Conservation (phyloP, 2,329 filamentous ascomycete genomes). For the Aspergillus cejpii region DNA sequence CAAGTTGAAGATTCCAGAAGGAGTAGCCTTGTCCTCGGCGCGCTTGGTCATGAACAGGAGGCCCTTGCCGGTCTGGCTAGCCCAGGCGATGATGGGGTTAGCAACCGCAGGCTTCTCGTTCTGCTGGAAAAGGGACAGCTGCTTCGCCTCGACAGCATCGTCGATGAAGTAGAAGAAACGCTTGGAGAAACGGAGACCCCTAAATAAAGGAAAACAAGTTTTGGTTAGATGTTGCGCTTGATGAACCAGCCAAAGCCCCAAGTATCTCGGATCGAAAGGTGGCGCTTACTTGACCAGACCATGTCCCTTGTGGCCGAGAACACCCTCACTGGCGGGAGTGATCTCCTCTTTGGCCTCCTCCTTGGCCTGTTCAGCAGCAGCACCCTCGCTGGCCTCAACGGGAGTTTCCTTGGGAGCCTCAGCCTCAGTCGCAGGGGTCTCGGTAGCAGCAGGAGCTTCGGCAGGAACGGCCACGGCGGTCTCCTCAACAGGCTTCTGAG, state of each 20-base stretch:
- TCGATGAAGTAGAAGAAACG: slow-evolving; percentile 84
- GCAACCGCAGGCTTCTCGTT: slow-evolving; percentile 77
- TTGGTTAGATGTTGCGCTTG: background rate
- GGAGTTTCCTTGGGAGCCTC: slow-evolving; percentile 32
- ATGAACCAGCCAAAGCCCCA: background rate
- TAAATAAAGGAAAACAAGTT: slow-evolving; percentile 38
- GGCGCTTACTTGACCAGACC: slow-evolving; percentile 77
- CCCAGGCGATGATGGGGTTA: slow-evolving; percentile 80
- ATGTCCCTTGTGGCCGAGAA: slow-evolving; percentile 82
- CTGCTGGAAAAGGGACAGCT: slow-evolving; percentile 70
- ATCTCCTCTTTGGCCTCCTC: slow-evolving; percentile 40
- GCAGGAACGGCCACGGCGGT: slow-evolving; percentile 39
- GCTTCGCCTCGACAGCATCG: slow-evolving; percentile 66
- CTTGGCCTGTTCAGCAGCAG: slow-evolving; percentile 28
- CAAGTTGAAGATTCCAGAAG: slow-evolving; percentile 75
- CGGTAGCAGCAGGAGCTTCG: slow-evolving; percentile 32
- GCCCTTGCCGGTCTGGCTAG: slow-evolving; percentile 88
- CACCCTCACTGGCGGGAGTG: slow-evolving; percentile 72
- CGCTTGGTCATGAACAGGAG: slow-evolving; percentile 88
- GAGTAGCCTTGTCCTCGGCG: slow-evolving; percentile 69
- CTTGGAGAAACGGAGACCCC: slow-evolving; percentile 85
- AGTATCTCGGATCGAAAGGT: background rate
- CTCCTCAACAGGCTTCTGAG: slow-evolving; percentile 63
- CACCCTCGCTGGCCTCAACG: slow-evolving; percentile 31
- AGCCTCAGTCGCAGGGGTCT: slow-evolving; percentile 33